These are phyloP conservation scores for Pachysolen tannophilus DNA, from an alignment of 805 yeast genomes.

Conservation along the genomic window DNA sequence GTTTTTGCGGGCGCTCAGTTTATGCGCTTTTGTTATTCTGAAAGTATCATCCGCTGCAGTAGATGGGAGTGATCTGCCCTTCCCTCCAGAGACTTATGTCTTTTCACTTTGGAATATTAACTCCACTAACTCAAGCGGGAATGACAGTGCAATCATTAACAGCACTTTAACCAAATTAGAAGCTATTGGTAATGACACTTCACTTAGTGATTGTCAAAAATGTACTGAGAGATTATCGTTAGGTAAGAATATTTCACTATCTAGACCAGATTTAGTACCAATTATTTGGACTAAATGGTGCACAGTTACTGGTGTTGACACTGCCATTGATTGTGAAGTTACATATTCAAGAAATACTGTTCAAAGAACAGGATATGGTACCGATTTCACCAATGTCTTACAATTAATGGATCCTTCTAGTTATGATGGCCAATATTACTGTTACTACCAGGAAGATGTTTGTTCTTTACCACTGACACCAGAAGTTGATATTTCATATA, in stretches of 20 bases:
- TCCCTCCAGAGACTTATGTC: too few species aligned
- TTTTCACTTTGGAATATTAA: too few species aligned
- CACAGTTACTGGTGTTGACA: slow-evolving; percentile 20
- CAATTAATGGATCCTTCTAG: slow-evolving; percentile 43
- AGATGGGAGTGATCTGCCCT: too few species aligned
- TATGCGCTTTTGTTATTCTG: too few species aligned
- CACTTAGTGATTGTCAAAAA: slow-evolving; percentile 21
- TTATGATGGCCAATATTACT: slow-evolving; percentile 53
- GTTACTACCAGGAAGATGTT: slow-evolving; percentile 41
- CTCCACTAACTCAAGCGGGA: too few species aligned
- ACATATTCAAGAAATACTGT: slow-evolving; percentile 30
- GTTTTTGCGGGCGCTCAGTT: too few species aligned
- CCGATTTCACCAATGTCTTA: slow-evolving; percentile 44
- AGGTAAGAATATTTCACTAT: slow-evolving; percentile 29
- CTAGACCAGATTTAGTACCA: slow-evolving; percentile 33
- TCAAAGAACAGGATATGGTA: slow-evolving; percentile 26
- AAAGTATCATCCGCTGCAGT: too few species aligned
- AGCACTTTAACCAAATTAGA: background rate
- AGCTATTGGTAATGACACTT: slow-evolving; percentile 8
- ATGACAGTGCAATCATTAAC: background rate
- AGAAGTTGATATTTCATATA: slow-evolving; percentile 30
- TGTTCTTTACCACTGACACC: slow-evolving; percentile 52
- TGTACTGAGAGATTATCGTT: slow-evolving; percentile 27
- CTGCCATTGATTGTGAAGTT: slow-evolving; percentile 20
- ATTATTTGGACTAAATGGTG: slow-evolving; percentile 36